A percentile compares a stretch with the other conserved stretches of the same genome.
These are phyloP conservation scores for Stephanodiscus minutulus DNA, from an alignment of 108 stramenopile genomes.

Conservation along the genomic window DNA sequence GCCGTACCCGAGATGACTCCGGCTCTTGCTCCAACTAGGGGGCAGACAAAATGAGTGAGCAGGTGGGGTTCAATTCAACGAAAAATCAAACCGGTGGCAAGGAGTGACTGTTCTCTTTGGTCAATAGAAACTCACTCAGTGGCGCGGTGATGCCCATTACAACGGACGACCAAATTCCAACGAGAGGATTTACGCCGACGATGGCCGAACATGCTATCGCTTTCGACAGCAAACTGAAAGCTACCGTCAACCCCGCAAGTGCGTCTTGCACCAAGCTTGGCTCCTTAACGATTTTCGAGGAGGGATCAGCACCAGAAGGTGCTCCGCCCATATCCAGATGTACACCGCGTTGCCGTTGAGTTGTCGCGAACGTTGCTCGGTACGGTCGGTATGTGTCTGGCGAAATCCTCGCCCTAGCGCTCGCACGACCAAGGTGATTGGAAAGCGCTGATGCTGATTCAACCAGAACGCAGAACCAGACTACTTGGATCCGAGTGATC, in stretches of 20 bases:
- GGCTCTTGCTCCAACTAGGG: constrained; percentile 21
- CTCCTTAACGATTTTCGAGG: background rate
- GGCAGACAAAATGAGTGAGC: background rate
- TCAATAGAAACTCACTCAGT: constrained; percentile 8
- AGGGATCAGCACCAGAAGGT: no score
- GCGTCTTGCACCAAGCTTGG: constrained; percentile 22
- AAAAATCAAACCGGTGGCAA: background rate
- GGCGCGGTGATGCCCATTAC: constrained; percentile 43
- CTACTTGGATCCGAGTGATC: background rate
- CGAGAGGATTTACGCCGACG: constrained; percentile 46
- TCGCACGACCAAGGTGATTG: background rate
- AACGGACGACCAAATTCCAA: constrained; percentile 47
- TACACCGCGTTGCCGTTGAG: no score
- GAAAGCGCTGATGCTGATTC: background rate
- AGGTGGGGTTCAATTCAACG: background rate
- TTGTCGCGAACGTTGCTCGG: no score
- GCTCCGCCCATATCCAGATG: no score
- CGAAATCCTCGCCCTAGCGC: background rate
- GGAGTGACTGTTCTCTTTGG: background rate
- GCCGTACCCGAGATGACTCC: constrained; percentile 51
- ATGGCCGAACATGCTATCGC: constrained; percentile 44
- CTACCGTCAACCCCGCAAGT: constrained; percentile 46
- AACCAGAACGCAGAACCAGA: background rate
- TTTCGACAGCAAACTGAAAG: constrained; percentile 43
- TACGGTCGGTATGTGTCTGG: background rate